Evolutionary conservation across 331 rosid genomes (phyloP), one percentile per base, ranked within the genome.

Genomic region (Quercus tomentella): DNA sequence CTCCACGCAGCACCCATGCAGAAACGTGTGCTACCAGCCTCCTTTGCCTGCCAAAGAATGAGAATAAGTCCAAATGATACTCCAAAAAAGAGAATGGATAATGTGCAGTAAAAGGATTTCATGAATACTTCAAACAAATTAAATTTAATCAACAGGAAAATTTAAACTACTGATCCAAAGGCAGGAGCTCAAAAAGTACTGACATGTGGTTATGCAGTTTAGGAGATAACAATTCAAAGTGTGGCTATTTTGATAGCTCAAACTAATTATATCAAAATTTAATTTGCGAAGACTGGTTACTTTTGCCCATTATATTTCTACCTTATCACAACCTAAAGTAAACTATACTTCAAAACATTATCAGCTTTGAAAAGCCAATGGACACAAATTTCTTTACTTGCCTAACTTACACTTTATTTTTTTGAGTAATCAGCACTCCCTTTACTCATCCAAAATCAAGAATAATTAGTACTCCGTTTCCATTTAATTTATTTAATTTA

Each of bases 1-100:
- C 98, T 92, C 98, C 98, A 95, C 8, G 98, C 98, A 75, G 97
- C 97, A 76, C 98, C 97, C 98, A 95, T 95, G 80, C 98, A 95
- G 84, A 95, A 95, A 63, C 97, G 97, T 68, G 98, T 92, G 82
- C 98, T 95, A 80, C 98, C 98, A 77, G 92, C 97, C 81, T 95
- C 97, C 82, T 92, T 95, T 54, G 97, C 98, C 98, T 95, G 79
- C 56, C 80, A 84, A 84, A 69, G 41, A 57, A 81, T 54, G 62
- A 66, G 76, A 74, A 33, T 79, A 77, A 70, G 26, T 69, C 37
- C 62, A 70, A 54, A 76, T 69, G 17, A 43, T 77, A 79, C 72
- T 30, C 22, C 70, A 63, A 16, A 8, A 30, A 28, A 26, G 20
- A 18, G 12, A 63, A 17, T 17, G 41, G 43, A 63, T 63, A 5